Evolutionary conservation across 208 protist genomes (phyloP).

Genomic region (Leishmania gerbilli): DNA sequence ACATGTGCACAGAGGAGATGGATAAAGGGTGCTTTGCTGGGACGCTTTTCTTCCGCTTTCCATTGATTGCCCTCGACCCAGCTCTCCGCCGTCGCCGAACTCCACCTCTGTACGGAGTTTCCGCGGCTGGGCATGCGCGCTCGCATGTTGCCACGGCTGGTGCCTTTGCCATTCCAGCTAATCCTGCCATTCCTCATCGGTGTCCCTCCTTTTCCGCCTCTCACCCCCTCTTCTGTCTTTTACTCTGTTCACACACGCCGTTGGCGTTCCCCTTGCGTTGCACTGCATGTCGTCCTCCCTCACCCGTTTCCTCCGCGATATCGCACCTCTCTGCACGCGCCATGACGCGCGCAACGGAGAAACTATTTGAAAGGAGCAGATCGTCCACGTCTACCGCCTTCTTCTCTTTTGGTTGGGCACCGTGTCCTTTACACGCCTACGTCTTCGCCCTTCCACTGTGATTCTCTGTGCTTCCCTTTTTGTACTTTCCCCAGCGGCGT

Average conservation of each 20-base stretch:
- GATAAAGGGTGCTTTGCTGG: not conserved
- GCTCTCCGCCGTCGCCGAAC: not conserved
- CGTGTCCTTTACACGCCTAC: not conserved
- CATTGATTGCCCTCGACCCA: not conserved
- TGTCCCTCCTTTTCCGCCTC: not conserved
- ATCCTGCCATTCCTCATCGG: not conserved
- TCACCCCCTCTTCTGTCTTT: not conserved
- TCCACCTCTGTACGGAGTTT: not conserved
- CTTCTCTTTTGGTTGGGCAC: not conserved
- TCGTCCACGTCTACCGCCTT: not conserved
- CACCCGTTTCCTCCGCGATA: not conserved
- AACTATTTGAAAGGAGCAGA: not conserved
- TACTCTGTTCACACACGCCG: not conserved
- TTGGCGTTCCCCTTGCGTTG: not conserved
- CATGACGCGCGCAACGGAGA: not conserved
- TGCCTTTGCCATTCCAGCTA: not conserved
- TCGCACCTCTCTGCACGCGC: not conserved
- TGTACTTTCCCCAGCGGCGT: not conserved
- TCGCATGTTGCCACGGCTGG: not conserved
- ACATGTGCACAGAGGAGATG: not conserved
- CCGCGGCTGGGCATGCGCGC: no score
- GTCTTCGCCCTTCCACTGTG: constrained; percentile 3
- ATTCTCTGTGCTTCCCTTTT: not conserved
- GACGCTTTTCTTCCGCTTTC: not conserved
- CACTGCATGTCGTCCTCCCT: not conserved